Evolutionary conservation across 2,329 filamentous ascomycete species (phyloP), one percentile per base, ranked within the genome.

Genomic region (Pseudogymnoascus sp.): DNA sequence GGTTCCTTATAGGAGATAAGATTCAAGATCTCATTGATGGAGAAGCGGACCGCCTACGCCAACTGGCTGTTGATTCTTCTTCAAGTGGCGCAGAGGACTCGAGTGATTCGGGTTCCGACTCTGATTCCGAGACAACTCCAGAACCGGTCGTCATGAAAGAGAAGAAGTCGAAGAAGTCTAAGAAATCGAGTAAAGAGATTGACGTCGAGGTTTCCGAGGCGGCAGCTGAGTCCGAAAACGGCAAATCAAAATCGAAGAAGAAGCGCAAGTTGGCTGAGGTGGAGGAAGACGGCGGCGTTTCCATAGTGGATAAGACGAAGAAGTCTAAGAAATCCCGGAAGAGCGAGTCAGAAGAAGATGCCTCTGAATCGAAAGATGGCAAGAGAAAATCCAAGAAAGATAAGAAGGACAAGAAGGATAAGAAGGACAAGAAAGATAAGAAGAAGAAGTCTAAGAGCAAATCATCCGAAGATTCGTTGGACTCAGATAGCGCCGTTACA

Each of bases 1-100:
- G 93, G 0, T 83, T 92, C 64, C 74, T 85, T 34, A 79, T 86
- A 23, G 83, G 83, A 36, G 82, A 85, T 67, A 79, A 84, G 70
- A 80, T 85, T 61, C 77, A 82, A 69, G 79, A 80, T 43, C 73
- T 77, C 65, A 75, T 75, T 62, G 75, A 76, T 64, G 74, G 74
- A 39, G 68, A 76, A 70, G 70, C 71, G 63, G 71, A 74, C 65
- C 65, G 71, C 68, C 64, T 73, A 65, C 65, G 67, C 31, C 71
- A 73, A 62, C 61, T 73, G 65, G 61, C 31, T 23, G 31, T 39
- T 25, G 68, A 66, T 51, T 54, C 64, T 48, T 54, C 64, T 66
- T 23, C 60, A 41, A 64, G 28, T 61, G 62, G 51, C 4, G 54
- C 43, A 6, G 57, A 68, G 65, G 63, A 68, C 64, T 39, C 34